Conservation (phyloP, 345 rosid species). For the Salix caprea region DNA sequence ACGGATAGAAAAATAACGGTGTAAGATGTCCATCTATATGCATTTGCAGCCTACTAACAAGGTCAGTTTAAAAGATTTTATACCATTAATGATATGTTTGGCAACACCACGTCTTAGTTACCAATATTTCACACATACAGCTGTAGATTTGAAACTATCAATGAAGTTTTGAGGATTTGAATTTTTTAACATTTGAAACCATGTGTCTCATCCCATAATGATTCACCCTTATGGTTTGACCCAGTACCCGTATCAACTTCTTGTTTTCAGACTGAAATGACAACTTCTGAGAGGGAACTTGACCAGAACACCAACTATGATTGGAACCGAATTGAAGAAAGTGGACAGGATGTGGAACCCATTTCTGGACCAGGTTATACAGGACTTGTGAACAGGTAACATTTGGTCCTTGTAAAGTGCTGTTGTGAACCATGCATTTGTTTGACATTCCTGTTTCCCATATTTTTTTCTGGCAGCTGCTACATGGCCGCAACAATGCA, state of each 20-base stretch:
- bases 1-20: not conserved
- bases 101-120: no score
- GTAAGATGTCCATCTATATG: not conserved
- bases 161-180: not conserved
- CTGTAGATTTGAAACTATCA: not conserved
- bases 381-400: slow-evolving; percentile 90
- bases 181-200: not conserved
- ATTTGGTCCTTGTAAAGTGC: slow-evolving; percentile 1
- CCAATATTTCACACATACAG: not conserved
- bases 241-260: not conserved
- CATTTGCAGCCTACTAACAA: not conserved
- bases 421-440: slow-evolving; percentile 4
- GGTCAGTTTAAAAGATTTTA: not conserved
- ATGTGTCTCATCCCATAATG: not conserved
- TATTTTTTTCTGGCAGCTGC: slow-evolving; percentile 60
- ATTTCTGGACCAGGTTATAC: slow-evolving; percentile 93
- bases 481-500: slow-evolving; percentile 99
- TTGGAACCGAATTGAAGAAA: slow-evolving; percentile 99
- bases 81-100: not conserved
- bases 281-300: slow-evolving; percentile 99
- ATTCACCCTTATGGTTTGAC: not conserved
- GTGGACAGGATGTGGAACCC: slow-evolving; percentile 82
- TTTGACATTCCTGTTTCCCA: slow-evolving; percentile 12
- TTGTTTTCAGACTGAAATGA: slow-evolving; percentile 86
- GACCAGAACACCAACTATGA: slow-evolving; percentile 96